These are phyloP conservation scores for Vaccinium vitisidaea DNA, from an alignment of 148 eudicot genomes.

Conservation along the genomic window DNA sequence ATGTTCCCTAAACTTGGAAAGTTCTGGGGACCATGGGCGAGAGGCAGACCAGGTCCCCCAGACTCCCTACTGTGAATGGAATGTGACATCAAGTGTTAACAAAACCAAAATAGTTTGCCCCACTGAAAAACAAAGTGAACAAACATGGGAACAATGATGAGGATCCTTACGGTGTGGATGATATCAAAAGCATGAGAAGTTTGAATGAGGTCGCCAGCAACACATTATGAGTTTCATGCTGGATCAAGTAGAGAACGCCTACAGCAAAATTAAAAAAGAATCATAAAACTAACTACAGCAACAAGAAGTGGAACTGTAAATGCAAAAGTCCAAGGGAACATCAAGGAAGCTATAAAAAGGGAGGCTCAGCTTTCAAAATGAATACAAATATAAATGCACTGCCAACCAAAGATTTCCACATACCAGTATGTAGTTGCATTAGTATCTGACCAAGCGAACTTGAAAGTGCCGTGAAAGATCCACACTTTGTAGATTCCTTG, in stretches of 20 bases:
- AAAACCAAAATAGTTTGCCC: constrained; percentile 1
- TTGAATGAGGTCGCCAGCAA: constrained; percentile 71
- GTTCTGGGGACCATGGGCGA: neutral
- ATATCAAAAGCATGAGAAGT: constrained; percentile 74
- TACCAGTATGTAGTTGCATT: constrained; percentile 94
- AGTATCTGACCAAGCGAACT: constrained; percentile 96
- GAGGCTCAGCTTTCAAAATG: neutral
- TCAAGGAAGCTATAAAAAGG: constrained; percentile 4
- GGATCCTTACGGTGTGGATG: constrained; percentile 84
- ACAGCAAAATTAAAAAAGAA: constrained; percentile 19
- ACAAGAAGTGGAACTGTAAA: constrained; percentile 11
- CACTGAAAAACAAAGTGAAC: neutral
- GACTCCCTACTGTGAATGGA: neutral
- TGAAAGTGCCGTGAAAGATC: constrained; percentile 86
- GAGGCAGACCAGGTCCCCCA: neutral
- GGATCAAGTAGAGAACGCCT: constrained; percentile 80
- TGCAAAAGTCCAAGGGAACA: neutral
- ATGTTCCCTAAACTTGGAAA: neutral
- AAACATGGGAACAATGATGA: neutral
- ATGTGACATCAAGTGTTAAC: neutral
- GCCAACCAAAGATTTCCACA: neutral
- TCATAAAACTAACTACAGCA: constrained; percentile 4
- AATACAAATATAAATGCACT: neutral
- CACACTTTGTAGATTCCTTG: constrained; percentile 67
- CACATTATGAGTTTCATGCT: constrained; percentile 69